Conservation (phyloP, 2,329 filamentous ascomycete species). For the Paraconiothyrium sp. region DNA sequence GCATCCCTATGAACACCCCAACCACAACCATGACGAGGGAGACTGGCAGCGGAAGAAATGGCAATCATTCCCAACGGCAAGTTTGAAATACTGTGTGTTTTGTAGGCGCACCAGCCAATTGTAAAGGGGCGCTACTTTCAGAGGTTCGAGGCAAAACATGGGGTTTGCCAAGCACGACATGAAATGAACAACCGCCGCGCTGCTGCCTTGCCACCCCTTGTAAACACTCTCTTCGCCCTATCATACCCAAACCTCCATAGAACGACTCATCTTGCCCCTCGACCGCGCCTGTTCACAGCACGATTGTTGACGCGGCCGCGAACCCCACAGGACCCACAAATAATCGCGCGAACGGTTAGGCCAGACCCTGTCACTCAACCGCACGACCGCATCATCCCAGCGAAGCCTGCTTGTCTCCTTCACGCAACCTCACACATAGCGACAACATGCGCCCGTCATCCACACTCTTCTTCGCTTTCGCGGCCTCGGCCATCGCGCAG, state of each 20-base stretch:
- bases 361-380: conserved; percentile 17
- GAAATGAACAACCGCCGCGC: conserved; percentile 1
- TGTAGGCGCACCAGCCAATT: not conserved
- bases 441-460: conserved; percentile 28
- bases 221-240: not conserved
- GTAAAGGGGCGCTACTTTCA: not conserved
- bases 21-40: conserved; percentile 22
- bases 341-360: conserved; percentile 18
- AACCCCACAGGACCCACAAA: conserved; percentile 15
- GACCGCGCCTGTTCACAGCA: not conserved
- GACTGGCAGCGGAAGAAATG: not conserved
- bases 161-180: conserved; percentile 1
- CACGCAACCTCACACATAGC: conserved; percentile 4
- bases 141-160: not conserved
- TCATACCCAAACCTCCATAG: not conserved
- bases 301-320: not conserved
- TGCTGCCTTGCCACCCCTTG: conserved; percentile 11
- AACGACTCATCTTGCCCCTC: not conserved
- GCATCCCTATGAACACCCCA: conserved; percentile 55
- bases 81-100: not conserved
- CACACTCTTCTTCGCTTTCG: conserved; percentile 61
- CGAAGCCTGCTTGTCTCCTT: conserved; percentile 14
- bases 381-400: conserved; percentile 18
- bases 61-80: not conserved
- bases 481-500: conserved; percentile 62